These are phyloP conservation scores for Candida dajiaensis DNA, from an alignment of 805 yeast genomes.

Conservation along the genomic window DNA sequence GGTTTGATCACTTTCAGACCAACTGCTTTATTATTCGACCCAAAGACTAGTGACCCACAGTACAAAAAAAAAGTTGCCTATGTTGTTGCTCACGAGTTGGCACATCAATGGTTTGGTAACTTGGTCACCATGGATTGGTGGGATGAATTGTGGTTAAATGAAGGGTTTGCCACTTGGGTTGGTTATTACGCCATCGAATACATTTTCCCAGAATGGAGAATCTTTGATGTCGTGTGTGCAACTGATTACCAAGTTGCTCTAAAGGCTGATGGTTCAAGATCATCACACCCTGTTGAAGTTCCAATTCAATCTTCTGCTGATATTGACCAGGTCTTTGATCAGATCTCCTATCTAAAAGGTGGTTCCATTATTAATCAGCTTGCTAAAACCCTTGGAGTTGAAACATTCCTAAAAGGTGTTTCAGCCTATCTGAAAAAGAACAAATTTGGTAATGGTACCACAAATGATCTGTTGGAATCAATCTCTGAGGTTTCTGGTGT, in stretches of 20 bases:
- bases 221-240: conserved; percentile 71
- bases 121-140: conserved; percentile 90
- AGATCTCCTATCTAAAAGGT: conserved; percentile 78
- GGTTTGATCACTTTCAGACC: conserved; percentile 80
- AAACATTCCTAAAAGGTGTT: conserved; percentile 70
- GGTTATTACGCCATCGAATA: conserved; percentile 76
- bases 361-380: conserved; percentile 75
- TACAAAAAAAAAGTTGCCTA: conserved; percentile 72
- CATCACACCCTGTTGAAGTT: conserved; percentile 82
- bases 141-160: conserved; percentile 86
- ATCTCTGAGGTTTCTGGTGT: conserved; percentile 62
- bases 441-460: conserved; percentile 69
- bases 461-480: conserved; percentile 70
- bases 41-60: conserved; percentile 53
- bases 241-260: conserved; percentile 70
- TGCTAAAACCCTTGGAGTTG: conserved; percentile 69
- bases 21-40: conserved; percentile 66
- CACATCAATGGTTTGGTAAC: conserved; percentile 91
- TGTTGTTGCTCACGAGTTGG: conserved; percentile 82
- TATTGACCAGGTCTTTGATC: conserved; percentile 79
- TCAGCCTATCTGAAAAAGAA: conserved; percentile 68
- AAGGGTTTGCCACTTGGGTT: conserved; percentile 89
- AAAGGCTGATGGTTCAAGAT: conserved; percentile 66
- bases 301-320: conserved; percentile 73
- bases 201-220: conserved; percentile 77